A percentile compares a stretch with the other conserved stretches of the same genome.
Evolutionary conservation across 2,329 filamentous ascomycete genomes (phyloP).

Genomic region (Chaetothyriales sp.): DNA sequence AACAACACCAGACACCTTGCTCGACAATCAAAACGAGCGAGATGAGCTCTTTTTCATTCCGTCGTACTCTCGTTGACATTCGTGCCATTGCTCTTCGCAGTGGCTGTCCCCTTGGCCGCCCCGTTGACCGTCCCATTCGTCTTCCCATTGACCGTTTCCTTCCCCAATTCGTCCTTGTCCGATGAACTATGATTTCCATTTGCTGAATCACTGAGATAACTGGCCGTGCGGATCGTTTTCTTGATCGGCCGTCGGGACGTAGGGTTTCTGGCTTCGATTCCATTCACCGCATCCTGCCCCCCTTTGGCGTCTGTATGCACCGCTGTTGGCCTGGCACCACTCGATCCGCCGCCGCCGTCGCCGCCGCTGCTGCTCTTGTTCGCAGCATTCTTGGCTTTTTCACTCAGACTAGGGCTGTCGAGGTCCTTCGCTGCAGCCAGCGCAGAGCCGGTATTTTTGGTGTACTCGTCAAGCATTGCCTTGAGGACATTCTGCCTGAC

Average conservation of each 20-base stretch:
- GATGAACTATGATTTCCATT: conserved; percentile 3
- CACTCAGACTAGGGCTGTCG: background rate
- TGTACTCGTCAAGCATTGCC: conserved; percentile 60
- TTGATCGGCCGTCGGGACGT: conserved; percentile 9
- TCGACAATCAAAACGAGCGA: no score
- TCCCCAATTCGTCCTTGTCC: conserved; percentile 13
- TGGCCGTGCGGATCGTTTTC: background rate
- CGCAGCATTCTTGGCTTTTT: conserved; percentile 8
- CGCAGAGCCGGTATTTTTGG: conserved; percentile 22
- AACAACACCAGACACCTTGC: no score
- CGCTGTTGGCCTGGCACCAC: no score
- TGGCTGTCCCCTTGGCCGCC: background rate
- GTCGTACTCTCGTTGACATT: background rate
- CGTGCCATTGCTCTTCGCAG: no score
- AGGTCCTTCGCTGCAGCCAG: conserved; percentile 2
- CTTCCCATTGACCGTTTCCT: background rate
- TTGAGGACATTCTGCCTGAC: conserved; percentile 80
- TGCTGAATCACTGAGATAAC: background rate
- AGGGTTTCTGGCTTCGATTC: background rate
- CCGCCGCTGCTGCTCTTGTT: background rate
- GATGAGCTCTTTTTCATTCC: background rate
- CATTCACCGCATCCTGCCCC: background rate
- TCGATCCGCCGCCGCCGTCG: background rate
- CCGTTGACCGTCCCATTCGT: background rate
- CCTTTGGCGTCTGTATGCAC: background rate